Conservation (phyloP, 306 rosid species). For the Trifolium repens region DNA sequence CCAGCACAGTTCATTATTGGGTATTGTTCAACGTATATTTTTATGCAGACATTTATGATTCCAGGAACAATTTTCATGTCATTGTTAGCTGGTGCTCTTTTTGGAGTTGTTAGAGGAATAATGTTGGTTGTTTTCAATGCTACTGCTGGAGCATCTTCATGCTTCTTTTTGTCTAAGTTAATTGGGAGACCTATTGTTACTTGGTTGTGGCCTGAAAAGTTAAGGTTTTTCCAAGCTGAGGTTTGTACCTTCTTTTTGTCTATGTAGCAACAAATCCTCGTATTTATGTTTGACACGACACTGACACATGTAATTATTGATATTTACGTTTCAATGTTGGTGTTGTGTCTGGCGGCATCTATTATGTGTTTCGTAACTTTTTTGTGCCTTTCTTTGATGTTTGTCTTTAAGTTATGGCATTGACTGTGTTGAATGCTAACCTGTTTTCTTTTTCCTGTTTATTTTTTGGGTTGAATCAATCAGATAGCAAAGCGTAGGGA, state of each 20-base stretch:
- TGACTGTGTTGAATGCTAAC: constrained; percentile 29
- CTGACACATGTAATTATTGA: not conserved
- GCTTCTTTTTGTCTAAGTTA: constrained; percentile 87
- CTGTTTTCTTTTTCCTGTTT: constrained; percentile 2
- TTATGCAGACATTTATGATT: constrained; percentile 99
- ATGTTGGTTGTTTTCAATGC: constrained; percentile 86
- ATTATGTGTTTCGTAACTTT: not conserved
- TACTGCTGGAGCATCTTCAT: constrained; percentile 91
- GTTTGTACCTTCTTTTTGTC: constrained; percentile 45
- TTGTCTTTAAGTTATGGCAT: constrained; percentile 5
- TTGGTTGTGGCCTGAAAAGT: constrained; percentile 94
- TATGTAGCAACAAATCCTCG: not conserved
- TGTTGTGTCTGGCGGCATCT: not conserved
- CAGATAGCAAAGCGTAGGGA: constrained; percentile 92
- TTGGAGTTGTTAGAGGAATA: constrained; percentile 80
- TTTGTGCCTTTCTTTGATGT: not conserved
- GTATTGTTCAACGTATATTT: constrained; percentile 92
- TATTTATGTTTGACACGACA: not conserved
- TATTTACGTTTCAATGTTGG: not conserved
- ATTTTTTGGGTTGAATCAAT: constrained; percentile 33
- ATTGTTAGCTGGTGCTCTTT: constrained; percentile 96
- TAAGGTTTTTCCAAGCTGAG: constrained; percentile 92
- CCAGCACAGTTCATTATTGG: constrained; percentile 85
- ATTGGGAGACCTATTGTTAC: constrained; percentile 86
- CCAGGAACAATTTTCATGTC: constrained; percentile 98